Base-by-base conservation (phyloP, 768 basidiomycete genomes). In the Paxillus rubicundulus region DNA sequence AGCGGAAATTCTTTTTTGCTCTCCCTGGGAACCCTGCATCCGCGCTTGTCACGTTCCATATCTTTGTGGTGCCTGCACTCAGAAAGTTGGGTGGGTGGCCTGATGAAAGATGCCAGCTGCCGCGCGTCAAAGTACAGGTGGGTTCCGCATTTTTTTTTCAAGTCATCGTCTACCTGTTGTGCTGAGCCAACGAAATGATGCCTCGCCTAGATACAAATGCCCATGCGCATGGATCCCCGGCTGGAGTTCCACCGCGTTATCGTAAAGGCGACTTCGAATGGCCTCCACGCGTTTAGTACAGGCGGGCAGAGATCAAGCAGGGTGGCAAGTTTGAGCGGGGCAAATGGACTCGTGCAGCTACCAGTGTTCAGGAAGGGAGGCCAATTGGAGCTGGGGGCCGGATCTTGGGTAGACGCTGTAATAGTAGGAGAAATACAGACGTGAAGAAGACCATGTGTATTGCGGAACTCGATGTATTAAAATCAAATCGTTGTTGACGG, bases 11-110 rank as follows among this genome's bases (percentile, higher is more conserved):
- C 5, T 61, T 91, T 10, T 95, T 96, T 61, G 91, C 89, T 1
- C 78, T 96, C 2, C 92, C 92, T 0, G 92, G 92, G 1, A 94
- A 95, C 65, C 92, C 92, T 0, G 92, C 92, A 0, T 86, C 86
- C 4, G 92, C 92, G 14, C 76, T 96, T 17, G 91, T 93, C 12
- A 91, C 84, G 7, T 93, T 93, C 70, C 79, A 90, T 60, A 65
- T 93, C 2, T 93, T 93, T 62, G 91, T 92, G 16, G 65, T 94
- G 0, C 92, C 92, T 7, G 88, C 90, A 9, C 72, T 95, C 41
- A 72, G 91, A 52, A 77, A 68, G 48, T 68, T 93, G 40, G 88
- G 86, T 1, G 89, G 89, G 3, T 92, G 82, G 81, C 77, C 77
- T 0, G 65, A 67, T 16, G 69, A 70, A 17, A 56, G 73, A 34